Evolutionary conservation across 2,329 filamentous ascomycete genomes (phyloP).

Genomic region (Ophiostoma pallidulum): DNA sequence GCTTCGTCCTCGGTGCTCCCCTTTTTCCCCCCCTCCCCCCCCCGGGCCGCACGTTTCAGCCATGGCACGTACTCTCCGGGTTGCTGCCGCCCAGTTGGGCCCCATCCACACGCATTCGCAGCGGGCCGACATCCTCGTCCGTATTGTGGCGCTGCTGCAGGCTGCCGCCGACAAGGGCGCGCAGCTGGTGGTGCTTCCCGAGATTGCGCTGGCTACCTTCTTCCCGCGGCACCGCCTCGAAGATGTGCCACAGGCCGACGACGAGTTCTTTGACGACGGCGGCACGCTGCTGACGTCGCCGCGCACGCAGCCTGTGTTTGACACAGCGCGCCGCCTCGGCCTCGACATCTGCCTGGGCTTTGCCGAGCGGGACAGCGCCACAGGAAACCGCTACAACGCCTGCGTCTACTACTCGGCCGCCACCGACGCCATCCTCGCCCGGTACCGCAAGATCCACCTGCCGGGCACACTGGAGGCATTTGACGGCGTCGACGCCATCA

Average conservation of each 20-base stretch:
- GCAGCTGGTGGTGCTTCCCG: conserved; percentile 42
- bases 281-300: conserved; percentile 32
- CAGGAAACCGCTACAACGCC: conserved; percentile 32
- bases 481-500: not conserved
- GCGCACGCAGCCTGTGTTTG: conserved; percentile 39
- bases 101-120: conserved; percentile 27
- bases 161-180: conserved; percentile 33
- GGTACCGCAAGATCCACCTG: conserved; percentile 46
- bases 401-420: conserved; percentile 39
- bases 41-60: too few species aligned
- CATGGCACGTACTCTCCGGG: conserved; percentile 9
- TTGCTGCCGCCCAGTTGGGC: conserved; percentile 46
- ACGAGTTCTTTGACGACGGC: conserved; percentile 40
- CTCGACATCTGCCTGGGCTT: conserved; percentile 45
- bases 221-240: conserved; percentile 42
- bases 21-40: too few species aligned
- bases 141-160: conserved; percentile 42
- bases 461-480: conserved; percentile 41
- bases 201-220: conserved; percentile 45
- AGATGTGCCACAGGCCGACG: conserved; percentile 29
- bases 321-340: conserved; percentile 32
- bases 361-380: conserved; percentile 30
- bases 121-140: conserved; percentile 31
- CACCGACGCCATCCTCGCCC: conserved; percentile 32
- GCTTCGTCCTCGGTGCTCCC: too few species aligned